phyloP scores from a whole-genome alignment of 495 filamentous ascomycete species.

The Tirmania nivea region DNA sequence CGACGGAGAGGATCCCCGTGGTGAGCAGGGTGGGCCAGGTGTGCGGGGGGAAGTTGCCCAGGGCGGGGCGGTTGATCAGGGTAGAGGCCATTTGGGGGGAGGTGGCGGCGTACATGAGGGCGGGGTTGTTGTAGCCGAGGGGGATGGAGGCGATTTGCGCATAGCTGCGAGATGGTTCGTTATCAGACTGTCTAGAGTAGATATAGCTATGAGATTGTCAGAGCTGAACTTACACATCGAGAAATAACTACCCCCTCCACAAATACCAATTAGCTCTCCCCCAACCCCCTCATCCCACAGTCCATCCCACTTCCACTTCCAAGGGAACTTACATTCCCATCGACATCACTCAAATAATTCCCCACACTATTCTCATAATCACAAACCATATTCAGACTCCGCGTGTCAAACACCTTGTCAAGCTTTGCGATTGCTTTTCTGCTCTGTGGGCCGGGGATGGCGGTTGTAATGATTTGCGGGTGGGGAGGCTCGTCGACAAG shows the following conservation, averaged over 20 bases:
- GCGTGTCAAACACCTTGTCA: constrained; percentile 74
- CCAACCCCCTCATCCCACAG: neutral
- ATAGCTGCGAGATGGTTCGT: constrained; percentile 33
- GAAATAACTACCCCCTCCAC: neutral
- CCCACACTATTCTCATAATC: constrained; percentile 55
- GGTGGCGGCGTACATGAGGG: constrained; percentile 44
- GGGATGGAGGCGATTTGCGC: constrained; percentile 96
- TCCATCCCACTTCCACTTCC: neutral
- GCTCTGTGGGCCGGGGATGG: constrained; percentile 66
- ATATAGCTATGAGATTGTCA: neutral
- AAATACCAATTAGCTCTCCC: neutral
- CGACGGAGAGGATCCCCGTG: constrained; percentile 70
- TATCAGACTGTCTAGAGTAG: neutral
- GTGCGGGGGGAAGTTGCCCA: constrained; percentile 86
- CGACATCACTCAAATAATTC: constrained; percentile 69
- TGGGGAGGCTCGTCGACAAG: constrained; percentile 53
- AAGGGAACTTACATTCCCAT: constrained; percentile 41
- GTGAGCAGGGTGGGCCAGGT: constrained; percentile 74
- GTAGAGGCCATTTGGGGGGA: constrained; percentile 61
- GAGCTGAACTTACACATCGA: neutral
- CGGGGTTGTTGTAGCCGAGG: constrained; percentile 88
- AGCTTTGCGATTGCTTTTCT: constrained; percentile 49
- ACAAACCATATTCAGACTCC: constrained; percentile 79
- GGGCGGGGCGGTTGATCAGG: constrained; percentile 80
- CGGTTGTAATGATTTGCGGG: constrained; percentile 44